Evolutionary conservation across 2,329 filamentous ascomycete genomes (phyloP).

Genomic region (Corynespora cassiicola): DNA sequence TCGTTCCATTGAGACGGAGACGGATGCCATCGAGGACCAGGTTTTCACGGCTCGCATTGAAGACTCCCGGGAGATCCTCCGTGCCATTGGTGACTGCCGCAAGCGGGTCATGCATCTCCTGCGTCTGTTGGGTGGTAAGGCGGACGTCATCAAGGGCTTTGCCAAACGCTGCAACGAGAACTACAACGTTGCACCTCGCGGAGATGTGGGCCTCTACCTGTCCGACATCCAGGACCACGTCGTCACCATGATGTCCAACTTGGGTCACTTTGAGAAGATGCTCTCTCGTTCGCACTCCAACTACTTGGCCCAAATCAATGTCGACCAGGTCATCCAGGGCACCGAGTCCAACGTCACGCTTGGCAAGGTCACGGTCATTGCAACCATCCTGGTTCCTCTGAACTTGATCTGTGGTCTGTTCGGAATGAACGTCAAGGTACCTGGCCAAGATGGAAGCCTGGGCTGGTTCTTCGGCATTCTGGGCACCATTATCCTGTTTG

Average conservation of each 20-base stretch:
- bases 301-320: constrained; percentile 91
- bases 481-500: constrained; percentile 58
- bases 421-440: constrained; percentile 85
- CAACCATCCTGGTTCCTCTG: constrained; percentile 93
- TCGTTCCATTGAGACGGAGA: constrained; percentile 82
- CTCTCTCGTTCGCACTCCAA: constrained; percentile 92
- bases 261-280: constrained; percentile 97
- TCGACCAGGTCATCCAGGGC: constrained; percentile 87
- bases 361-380: constrained; percentile 93
- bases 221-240: constrained; percentile 99
- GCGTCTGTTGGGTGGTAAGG: constrained; percentile 92
- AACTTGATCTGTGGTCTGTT: constrained; percentile 89
- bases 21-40: constrained; percentile 92
- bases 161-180: constrained; percentile 99
- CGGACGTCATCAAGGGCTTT: constrained; percentile 97
- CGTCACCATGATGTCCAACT: constrained; percentile 97
- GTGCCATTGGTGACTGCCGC: constrained; percentile 85
- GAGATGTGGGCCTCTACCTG: constrained; percentile 95
- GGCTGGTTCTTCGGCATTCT: constrained; percentile 69
- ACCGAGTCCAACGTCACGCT: constrained; percentile 88
- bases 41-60: constrained; percentile 92
- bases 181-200: constrained; percentile 91
- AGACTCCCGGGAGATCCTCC: constrained; percentile 86
- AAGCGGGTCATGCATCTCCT: constrained; percentile 95
- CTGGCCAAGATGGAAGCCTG: constrained; percentile 61